Percentiles rank a stretch among this genome's conserved stretches.
Conservation (phyloP, 495 filamentous ascomycete species). For the Chaetomium tenue region DNA sequence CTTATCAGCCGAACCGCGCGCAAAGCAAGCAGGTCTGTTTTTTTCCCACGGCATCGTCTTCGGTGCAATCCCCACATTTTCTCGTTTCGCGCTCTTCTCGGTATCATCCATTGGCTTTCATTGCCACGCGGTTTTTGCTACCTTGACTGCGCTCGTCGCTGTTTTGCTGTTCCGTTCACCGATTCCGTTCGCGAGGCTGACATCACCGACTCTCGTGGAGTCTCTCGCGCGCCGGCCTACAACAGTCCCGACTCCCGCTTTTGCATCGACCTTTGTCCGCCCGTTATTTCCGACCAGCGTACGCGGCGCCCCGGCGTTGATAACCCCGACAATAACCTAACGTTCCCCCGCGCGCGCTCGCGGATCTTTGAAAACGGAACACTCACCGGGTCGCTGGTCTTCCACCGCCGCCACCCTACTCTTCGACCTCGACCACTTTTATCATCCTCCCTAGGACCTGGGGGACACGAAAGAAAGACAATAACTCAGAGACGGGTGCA, state of each 20-base stretch:
- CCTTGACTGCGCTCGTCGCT: slow-evolving; percentile 6
- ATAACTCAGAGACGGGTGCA: slow-evolving; percentile 42
- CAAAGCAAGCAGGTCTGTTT: slow-evolving; percentile 19
- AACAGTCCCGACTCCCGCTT: slow-evolving; percentile 6
- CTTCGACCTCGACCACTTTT: slow-evolving; percentile 48
- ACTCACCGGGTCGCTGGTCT: slow-evolving; percentile 44
- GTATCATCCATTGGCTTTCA: background rate
- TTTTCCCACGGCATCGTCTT: slow-evolving; percentile 9
- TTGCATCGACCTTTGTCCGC: slow-evolving; percentile 10
- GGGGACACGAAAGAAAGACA: slow-evolving; percentile 24
- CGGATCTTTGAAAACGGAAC: slow-evolving; percentile 42
- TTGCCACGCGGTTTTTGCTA: background rate
- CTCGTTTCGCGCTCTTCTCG: slow-evolving; percentile 6
- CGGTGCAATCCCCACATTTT: slow-evolving; percentile 24
- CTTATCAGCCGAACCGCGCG: slow-evolving; percentile 21
- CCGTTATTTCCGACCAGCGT: slow-evolving; percentile 21
- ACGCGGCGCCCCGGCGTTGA: slow-evolving; percentile 21
- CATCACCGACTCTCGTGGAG: slow-evolving; percentile 28
- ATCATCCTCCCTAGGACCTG: slow-evolving; percentile 47
- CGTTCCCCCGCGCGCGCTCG: slow-evolving; percentile 17
- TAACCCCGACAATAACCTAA: slow-evolving; percentile 20
- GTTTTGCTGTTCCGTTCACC: slow-evolving; percentile 13
- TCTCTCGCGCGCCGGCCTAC: background rate
- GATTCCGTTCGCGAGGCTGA: slow-evolving; percentile 27
- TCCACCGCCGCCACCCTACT: slow-evolving; percentile 46